A percentile compares a stretch with the other conserved stretches of the same genome.
These are phyloP conservation scores for Boechera retrofracta DNA, from an alignment of 345 rosid species.

Conservation along the genomic window DNA sequence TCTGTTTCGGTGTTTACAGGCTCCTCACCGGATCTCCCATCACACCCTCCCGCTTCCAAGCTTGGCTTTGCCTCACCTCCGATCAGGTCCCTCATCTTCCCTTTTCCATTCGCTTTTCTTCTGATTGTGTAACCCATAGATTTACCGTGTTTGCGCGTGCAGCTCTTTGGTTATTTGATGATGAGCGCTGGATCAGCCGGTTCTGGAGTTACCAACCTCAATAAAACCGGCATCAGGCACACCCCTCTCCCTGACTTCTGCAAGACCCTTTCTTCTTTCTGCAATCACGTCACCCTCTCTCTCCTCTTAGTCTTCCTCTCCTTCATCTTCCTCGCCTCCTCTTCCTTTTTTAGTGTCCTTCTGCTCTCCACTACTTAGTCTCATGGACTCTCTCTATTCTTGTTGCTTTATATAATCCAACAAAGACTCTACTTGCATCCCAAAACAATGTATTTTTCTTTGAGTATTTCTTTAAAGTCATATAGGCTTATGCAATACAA, in stretches of 20 bases:
- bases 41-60: constrained; percentile 64
- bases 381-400: background rate
- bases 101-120: constrained; percentile 9
- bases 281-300: constrained; percentile 73
- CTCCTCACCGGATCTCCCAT: constrained; percentile 57
- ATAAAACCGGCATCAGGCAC: constrained; percentile 75
- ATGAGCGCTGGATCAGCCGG: constrained; percentile 84
- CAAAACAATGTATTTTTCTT: constrained; percentile 17
- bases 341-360: constrained; percentile 61
- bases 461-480: constrained; percentile 7
- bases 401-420: constrained; percentile 12
- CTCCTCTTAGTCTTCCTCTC: constrained; percentile 70
- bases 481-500: background rate
- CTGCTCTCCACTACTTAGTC: constrained; percentile 58
- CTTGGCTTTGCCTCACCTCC: constrained; percentile 77
- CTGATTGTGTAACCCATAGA: background rate
- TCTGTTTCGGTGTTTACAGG: constrained; percentile 55
- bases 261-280: constrained; percentile 70
- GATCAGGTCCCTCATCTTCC: constrained; percentile 65
- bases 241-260: constrained; percentile 84
- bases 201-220: constrained; percentile 78
- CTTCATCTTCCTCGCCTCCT: constrained; percentile 58
- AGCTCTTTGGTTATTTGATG: constrained; percentile 72
- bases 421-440: constrained; percentile 19
- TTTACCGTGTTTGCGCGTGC: constrained; percentile 15